Percentiles rank a stretch among this genome's conserved stretches.
Conservation (phyloP, 176 grass and related monocot species). For the Triticum dicoccoides region DNA sequence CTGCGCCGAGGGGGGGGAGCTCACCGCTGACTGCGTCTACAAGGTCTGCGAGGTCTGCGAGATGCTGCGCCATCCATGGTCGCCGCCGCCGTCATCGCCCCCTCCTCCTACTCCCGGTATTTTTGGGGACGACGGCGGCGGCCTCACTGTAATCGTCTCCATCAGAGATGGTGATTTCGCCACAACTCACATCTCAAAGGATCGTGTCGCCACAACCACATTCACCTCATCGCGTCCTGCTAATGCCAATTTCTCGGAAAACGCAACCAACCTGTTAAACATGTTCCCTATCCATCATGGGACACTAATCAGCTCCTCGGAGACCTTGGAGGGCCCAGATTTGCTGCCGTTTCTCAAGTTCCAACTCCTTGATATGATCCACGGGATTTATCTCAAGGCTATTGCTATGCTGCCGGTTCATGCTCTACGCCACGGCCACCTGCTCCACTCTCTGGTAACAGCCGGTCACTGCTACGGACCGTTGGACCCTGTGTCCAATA, state of each 20-base stretch:
- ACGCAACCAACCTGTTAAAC: neutral
- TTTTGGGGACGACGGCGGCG: neutral
- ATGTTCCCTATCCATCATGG: neutral
- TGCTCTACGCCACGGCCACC: neutral
- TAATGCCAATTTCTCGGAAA: neutral
- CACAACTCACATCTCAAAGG: neutral
- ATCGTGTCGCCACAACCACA: neutral
- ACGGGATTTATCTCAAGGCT: neutral
- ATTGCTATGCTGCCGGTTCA: neutral
- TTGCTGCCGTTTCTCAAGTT: neutral
- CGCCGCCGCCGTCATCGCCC: neutral
- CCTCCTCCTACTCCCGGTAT: neutral
- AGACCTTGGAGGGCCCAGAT: neutral
- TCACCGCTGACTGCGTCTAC: neutral
- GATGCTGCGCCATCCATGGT: neutral
- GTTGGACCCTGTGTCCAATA: neutral
- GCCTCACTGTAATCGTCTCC: neutral
- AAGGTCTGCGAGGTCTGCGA: neutral
- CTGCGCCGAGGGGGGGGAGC: neutral
- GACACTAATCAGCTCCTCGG: neutral
- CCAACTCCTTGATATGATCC: neutral
- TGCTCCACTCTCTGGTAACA: neutral
- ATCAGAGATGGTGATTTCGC: neutral
- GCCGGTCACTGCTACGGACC: neutral
- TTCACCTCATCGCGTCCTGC: neutral